A percentile compares a stretch with the other conserved stretches of the same genome.
These are phyloP conservation scores for Dendryphion nanum DNA, from an alignment of 2,329 filamentous ascomycete species.

Conservation along the genomic window DNA sequence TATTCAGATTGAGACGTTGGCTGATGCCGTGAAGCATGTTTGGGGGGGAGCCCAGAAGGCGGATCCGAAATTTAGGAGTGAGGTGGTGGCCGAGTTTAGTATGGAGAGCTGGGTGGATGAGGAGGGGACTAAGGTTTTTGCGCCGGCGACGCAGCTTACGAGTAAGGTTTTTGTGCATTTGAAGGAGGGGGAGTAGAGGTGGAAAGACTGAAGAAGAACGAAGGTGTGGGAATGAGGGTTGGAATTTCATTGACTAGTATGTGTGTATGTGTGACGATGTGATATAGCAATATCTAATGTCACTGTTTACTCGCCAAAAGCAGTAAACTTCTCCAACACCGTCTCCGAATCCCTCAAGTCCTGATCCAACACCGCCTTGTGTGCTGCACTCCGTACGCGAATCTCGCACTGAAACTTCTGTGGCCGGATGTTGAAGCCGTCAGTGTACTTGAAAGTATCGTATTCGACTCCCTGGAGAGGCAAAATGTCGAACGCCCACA, in stretches of 20 bases:
- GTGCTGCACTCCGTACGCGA: slow-evolving; percentile 28
- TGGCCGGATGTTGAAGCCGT: slow-evolving; percentile 43
- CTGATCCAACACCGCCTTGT: slow-evolving; percentile 25
- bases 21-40: slow-evolving; percentile 28
- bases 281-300: neutral
- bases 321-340: slow-evolving; percentile 35
- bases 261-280: too few relatives aligned
- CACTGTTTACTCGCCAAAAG: slow-evolving; percentile 28
- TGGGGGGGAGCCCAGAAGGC: slow-evolving; percentile 31
- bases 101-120: slow-evolving; percentile 21
- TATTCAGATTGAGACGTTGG: slow-evolving; percentile 37
- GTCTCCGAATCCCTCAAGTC: slow-evolving; percentile 29
- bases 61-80: slow-evolving; percentile 17
- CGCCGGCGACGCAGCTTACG: slow-evolving; percentile 19
- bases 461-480: slow-evolving; percentile 31
- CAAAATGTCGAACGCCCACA: slow-evolving; percentile 37
- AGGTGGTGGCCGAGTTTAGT: slow-evolving; percentile 21
- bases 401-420: slow-evolving; percentile 36
- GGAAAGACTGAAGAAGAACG: too few relatives aligned
- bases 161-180: slow-evolving; percentile 28
- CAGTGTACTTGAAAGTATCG: slow-evolving; percentile 41
- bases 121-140: slow-evolving; percentile 23
- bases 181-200: slow-evolving; percentile 13
- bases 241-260: too few relatives aligned
- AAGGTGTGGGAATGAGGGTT: too few relatives aligned